These are phyloP conservation scores for Eimeria sp. DNA, from an alignment of 169 alveolate species.

Conservation along the genomic window DNA sequence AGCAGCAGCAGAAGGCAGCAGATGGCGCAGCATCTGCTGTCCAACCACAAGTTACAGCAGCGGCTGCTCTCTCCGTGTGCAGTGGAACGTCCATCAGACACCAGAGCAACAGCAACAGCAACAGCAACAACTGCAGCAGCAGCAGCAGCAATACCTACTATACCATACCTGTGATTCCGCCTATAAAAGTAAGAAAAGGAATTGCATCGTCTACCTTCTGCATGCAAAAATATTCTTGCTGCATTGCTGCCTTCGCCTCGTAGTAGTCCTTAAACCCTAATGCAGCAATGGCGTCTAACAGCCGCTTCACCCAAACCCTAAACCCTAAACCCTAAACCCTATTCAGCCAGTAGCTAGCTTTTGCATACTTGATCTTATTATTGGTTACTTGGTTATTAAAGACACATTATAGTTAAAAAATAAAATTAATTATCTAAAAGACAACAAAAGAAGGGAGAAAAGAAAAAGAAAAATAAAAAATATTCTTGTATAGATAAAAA, in stretches of 20 bases:
- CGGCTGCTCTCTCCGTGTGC: neutral
- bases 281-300: no score
- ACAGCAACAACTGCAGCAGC: neutral
- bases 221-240: neutral
- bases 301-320: no score
- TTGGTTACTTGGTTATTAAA: no score
- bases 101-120: neutral
- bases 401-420: no score
- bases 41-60: neutral
- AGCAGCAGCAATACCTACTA: neutral
- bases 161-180: neutral
- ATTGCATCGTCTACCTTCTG: neutral
- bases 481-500: no score
- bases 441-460: neutral
- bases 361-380: no score
- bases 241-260: neutral
- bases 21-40: neutral
- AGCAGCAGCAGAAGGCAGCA: no score
- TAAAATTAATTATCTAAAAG: no score
- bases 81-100: neutral
- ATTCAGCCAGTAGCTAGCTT: neutral
- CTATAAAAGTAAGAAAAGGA: neutral
- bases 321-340: no score
- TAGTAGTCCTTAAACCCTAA: neutral
- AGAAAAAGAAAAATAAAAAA: neutral